Evolutionary conservation across 768 basidiomycete genomes (phyloP), one percentile per base, ranked within the genome.

Genomic region (Termitomyces sp.): DNA sequence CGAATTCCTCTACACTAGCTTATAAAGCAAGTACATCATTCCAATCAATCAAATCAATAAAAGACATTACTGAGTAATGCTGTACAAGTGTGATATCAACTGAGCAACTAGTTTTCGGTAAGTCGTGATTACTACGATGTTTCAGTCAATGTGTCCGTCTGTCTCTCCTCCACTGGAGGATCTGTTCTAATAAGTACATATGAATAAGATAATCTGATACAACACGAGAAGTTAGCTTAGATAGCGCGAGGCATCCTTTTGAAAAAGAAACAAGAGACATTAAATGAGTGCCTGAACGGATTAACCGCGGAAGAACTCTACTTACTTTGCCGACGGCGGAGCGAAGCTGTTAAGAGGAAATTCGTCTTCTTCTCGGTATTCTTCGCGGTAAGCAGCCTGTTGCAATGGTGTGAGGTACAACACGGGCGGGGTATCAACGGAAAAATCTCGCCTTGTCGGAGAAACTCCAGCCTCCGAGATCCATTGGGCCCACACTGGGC

Each of bases 401-500:
- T n/a, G 13, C 20, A 32, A 35, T 11, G 33, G 46, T 30, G 41
- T 43, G 6, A 52, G 43, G 43, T 14, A 22, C 20, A 7, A 20
- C 14, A 50, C 20, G 36, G 9, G 3, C 3, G 26, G 56, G 51
- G 11, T 11, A 26, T 6, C 18, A 41, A 2, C 9, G n/a, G n/a
- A 6, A 14, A 14, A 54, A 22, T n/a, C 46, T 5, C 18, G 63
- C 66, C 58, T 67, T 69, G 38, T 69, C 71, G 55, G 52, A 54
- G 43, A 68, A 70, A 52, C 74, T 70, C 75, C 74, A 75, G 30
- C 59, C 53, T 16, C 71, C 69, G 28, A 72, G 58, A 44, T 75
- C 76, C 35, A 58, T 62, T 11, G 70, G 72, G 18, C 70, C 74
- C 69, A 75, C 68, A 40, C 74, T 76, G 7, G 75, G 74, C 64